Percentiles rank a stretch among this genome's conserved stretches.
phyloP scores from a whole-genome alignment of 179 eudicot genomes.

The Carnegiea gigantea region DNA sequence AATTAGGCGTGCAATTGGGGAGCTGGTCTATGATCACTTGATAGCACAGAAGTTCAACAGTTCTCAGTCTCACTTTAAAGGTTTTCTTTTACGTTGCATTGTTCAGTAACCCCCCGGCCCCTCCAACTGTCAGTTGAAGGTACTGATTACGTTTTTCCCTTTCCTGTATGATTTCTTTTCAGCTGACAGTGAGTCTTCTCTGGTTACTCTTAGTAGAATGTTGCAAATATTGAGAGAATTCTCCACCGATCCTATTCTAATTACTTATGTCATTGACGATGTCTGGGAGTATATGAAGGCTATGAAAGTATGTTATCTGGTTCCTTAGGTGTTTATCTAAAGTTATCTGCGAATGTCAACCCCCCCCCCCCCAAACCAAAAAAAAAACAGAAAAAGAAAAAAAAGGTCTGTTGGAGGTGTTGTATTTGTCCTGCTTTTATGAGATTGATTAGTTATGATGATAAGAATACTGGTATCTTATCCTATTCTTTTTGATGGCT shows the following conservation, averaged over 20 bases:
- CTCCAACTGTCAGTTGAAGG: not conserved
- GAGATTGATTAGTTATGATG: constrained; percentile 7
- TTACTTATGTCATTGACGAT: constrained; percentile 92
- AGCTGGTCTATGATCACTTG: constrained; percentile 91
- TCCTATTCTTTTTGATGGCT: constrained; percentile 10
- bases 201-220: constrained; percentile 81
- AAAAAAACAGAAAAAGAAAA: not conserved
- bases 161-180: constrained; percentile 30
- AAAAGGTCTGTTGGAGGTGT: not conserved
- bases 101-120: not conserved
- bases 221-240: constrained; percentile 89
- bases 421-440: constrained; percentile 9
- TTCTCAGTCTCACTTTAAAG: constrained; percentile 63
- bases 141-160: constrained; percentile 1
- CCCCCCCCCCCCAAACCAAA: not conserved
- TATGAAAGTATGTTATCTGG: constrained; percentile 66
- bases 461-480: not conserved
- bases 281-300: constrained; percentile 98
- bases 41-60: constrained; percentile 81
- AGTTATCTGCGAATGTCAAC: not conserved
- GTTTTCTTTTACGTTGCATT: constrained; percentile 28
- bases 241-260: constrained; percentile 75
- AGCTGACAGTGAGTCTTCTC: constrained; percentile 59
- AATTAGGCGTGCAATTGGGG: constrained; percentile 95
- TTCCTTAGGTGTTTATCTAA: constrained; percentile 8